These are phyloP conservation scores for Paraphoma chrysanthemicola DNA, from an alignment of 2,329 filamentous ascomycete species.

Conservation along the genomic window DNA sequence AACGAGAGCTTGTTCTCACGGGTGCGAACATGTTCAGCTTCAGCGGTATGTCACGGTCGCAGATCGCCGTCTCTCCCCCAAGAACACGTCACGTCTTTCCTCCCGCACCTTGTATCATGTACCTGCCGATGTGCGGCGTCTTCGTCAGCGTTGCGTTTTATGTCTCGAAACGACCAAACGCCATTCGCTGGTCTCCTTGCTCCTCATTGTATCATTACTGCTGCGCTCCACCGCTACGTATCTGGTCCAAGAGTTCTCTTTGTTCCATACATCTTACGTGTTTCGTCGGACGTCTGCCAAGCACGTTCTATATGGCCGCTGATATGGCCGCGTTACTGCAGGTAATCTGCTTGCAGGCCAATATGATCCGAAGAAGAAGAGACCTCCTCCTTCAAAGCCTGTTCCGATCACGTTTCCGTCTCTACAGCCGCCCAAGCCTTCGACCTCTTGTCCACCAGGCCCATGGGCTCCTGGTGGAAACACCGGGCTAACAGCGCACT, in stretches of 20 bases:
- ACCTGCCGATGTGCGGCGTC: not conserved
- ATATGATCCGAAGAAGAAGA: constrained; percentile 49
- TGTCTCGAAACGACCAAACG: not conserved
- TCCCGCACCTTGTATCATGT: not conserved
- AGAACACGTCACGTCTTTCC: constrained; percentile 3
- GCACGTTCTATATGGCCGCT: constrained; percentile 38
- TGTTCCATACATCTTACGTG: constrained; percentile 30
- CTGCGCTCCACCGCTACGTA: constrained; percentile 10
- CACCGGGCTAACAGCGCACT: constrained; percentile 54
- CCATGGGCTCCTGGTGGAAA: constrained; percentile 43
- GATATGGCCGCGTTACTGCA: constrained; percentile 31
- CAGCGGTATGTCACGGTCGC: constrained; percentile 39
- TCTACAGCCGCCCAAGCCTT: constrained; percentile 49
- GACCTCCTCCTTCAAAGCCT: constrained; percentile 57
- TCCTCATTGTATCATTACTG: not conserved
- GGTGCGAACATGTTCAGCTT: constrained; percentile 44
- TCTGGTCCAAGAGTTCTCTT: constrained; percentile 24
- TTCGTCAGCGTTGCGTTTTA: not conserved
- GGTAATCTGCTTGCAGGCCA: constrained; percentile 48
- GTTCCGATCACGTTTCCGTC: constrained; percentile 61
- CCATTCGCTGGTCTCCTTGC: too few species aligned
- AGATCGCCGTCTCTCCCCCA: constrained; percentile 2
- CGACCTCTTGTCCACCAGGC: constrained; percentile 25
- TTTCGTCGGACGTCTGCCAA: constrained; percentile 32
- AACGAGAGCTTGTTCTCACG: not conserved